Conservation (phyloP, 140 eudicot genomes). For the Erigeron philadelphicus region DNA sequence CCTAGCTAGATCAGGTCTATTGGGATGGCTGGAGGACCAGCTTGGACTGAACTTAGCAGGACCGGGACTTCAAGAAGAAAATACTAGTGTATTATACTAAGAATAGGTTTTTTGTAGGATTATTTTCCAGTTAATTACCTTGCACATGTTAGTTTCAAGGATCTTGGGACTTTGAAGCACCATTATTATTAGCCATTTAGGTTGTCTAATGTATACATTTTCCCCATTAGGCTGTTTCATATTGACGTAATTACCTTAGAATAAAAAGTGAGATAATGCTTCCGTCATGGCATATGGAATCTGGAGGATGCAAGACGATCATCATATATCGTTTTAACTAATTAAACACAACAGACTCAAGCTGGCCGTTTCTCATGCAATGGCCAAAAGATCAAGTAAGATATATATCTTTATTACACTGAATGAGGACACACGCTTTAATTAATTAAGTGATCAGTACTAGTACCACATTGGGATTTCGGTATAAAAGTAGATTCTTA, state of each 20-base stretch:
- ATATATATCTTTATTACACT: too few species aligned
- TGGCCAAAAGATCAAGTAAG: background rate
- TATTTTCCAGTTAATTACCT: background rate
- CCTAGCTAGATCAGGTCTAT: background rate
- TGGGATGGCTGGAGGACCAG: background rate
- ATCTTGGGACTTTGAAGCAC: background rate
- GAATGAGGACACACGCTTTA: too few species aligned
- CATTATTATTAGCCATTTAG: background rate
- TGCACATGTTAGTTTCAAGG: background rate
- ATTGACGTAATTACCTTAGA: too few species aligned
- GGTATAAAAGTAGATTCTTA: too few species aligned
- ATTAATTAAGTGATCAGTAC: too few species aligned
- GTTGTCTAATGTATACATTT: background rate
- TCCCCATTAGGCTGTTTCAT: background rate
- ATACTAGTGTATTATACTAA: too few species aligned
- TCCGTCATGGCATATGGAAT: background rate
- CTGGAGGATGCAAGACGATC: background rate
- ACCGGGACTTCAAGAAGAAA: background rate
- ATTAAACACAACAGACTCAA: background rate
- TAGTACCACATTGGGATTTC: too few species aligned
- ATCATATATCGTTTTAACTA: background rate
- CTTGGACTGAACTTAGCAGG: background rate
- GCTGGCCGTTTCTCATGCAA: background rate
- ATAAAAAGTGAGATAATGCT: background rate
- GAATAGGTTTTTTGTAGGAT: background rate